phyloP scores from a whole-genome alignment of 2,329 filamentous ascomycete genomes.

The Lithohypha guttulata region DNA sequence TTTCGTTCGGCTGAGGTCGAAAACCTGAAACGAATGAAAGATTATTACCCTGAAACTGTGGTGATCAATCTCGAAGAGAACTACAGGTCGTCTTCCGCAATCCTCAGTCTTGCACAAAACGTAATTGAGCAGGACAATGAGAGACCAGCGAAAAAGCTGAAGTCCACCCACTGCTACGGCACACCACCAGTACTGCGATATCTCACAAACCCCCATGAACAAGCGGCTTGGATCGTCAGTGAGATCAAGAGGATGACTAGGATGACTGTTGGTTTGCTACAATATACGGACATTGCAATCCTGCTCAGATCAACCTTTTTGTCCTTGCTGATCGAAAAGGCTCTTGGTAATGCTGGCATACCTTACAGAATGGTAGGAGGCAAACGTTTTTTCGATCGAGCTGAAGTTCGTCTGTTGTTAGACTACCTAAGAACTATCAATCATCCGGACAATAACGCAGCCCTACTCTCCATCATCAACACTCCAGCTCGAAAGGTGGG shows the following conservation, averaged over 20 bases:
- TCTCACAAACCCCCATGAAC: constrained; percentile 56
- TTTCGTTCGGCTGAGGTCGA: constrained; percentile 88
- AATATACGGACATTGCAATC: constrained; percentile 69
- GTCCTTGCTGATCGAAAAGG: constrained; percentile 75
- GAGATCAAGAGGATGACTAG: constrained; percentile 64
- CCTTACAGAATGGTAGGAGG: constrained; percentile 90
- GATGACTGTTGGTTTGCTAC: constrained; percentile 63
- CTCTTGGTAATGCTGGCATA: constrained; percentile 68
- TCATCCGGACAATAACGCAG: constrained; percentile 79
- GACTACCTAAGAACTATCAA: constrained; percentile 82
- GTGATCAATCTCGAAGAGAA: constrained; percentile 86
- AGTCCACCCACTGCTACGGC: constrained; percentile 70
- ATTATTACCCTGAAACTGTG: constrained; percentile 64
- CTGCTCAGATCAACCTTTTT: constrained; percentile 74
- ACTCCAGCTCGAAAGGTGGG: constrained; percentile 71
- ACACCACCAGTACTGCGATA: constrained; percentile 70
- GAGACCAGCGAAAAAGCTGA: constrained; percentile 67
- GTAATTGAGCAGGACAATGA: constrained; percentile 84
- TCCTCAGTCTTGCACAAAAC: constrained; percentile 66
- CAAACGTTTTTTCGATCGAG: constrained; percentile 79
- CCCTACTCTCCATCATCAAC: constrained; percentile 73
- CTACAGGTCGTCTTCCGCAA: constrained; percentile 80
- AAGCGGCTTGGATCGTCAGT: constrained; percentile 79
- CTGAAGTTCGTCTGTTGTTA: constrained; percentile 74
- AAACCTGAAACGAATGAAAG: constrained; percentile 70